phyloP scores from a whole-genome alignment of 768 basidiomycete species.

The Plicaturopsis crispa region DNA sequence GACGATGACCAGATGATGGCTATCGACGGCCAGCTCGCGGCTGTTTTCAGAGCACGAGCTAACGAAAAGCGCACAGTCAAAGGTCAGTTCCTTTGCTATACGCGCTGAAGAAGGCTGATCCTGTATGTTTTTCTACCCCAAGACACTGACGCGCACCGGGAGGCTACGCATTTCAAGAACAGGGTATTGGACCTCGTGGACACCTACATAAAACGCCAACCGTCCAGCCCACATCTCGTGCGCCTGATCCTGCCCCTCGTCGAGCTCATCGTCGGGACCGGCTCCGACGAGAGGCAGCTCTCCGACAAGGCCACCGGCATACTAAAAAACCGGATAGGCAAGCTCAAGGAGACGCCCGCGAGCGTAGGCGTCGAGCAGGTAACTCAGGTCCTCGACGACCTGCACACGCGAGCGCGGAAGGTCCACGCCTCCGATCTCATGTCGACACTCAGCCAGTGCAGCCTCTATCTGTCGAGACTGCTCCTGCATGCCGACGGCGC shows the following conservation, averaged over 20 bases:
- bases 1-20: constrained; percentile 99
- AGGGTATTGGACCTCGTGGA: constrained; percentile 94
- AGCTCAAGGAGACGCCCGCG: constrained; percentile 60
- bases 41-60: constrained; percentile 69
- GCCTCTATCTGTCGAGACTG: constrained; percentile 56
- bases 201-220: constrained; percentile 69
- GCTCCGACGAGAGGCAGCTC: constrained; percentile 80
- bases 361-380: constrained; percentile 36
- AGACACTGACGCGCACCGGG: constrained; percentile 69
- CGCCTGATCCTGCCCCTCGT: constrained; percentile 71
- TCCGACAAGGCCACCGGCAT: constrained; percentile 82
- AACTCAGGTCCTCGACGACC: constrained; percentile 41
- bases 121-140: neutral
- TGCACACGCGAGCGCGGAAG: constrained; percentile 70
- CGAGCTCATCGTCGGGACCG: constrained; percentile 58
- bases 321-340: constrained; percentile 64
- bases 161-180: constrained; percentile 95
- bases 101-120: constrained; percentile 1
- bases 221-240: constrained; percentile 61
- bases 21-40: constrained; percentile 86
- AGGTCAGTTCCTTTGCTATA: constrained; percentile 33
- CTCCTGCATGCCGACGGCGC: constrained; percentile 29
- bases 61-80: constrained; percentile 56
- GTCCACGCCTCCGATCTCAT: constrained; percentile 54
- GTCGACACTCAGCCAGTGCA: constrained; percentile 58